These are phyloP conservation scores for Nigrospora sphaerica DNA, from an alignment of 2,329 filamentous ascomycete genomes.

Conservation along the genomic window DNA sequence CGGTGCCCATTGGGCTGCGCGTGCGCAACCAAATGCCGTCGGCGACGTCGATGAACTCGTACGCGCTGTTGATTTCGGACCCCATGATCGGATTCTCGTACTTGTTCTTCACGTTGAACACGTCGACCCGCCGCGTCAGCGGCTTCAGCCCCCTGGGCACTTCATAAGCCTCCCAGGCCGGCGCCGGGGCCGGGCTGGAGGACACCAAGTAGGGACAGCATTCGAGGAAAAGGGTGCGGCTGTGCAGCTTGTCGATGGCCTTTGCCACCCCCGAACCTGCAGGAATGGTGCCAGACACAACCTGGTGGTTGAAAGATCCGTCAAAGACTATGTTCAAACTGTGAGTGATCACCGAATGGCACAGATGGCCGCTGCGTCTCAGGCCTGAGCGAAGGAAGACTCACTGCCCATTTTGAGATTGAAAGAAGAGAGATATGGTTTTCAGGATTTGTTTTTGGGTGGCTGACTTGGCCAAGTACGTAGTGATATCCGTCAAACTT, in stretches of 20 bases:
- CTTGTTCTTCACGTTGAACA: slow-evolving; percentile 4
- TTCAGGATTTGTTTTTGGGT: background rate
- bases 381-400: background rate
- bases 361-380: too few species aligned
- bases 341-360: too few species aligned
- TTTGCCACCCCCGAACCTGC: background rate
- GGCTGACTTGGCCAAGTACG: too few species aligned
- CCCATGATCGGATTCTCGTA: slow-evolving; percentile 1
- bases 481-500: too few species aligned
- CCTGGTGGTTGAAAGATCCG: background rate
- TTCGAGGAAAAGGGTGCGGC: background rate
- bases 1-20: slow-evolving; percentile 1
- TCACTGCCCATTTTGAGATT: background rate
- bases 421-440: background rate
- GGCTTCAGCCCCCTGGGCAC: background rate
- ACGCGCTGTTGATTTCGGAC: background rate
- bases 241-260: background rate
- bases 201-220: background rate
- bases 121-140: slow-evolving; percentile 17
- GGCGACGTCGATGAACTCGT: background rate
- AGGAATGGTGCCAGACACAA: background rate
- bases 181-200: background rate
- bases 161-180: background rate
- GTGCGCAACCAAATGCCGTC: background rate
- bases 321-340: background rate